Conservation (phyloP, 805 yeast species). For the Wickerhamiella hasegawae region DNA sequence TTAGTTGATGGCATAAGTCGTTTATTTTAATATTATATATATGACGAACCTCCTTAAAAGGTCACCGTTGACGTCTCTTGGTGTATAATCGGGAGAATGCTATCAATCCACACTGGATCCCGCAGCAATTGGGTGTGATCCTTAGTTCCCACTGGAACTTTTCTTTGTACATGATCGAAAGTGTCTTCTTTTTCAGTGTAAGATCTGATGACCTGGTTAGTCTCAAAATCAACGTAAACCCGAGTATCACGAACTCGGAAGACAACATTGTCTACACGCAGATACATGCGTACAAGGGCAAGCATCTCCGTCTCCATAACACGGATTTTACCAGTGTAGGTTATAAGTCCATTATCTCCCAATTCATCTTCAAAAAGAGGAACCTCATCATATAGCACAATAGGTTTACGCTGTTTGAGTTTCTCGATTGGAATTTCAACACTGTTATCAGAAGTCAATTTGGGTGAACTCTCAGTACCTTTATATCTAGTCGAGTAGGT, state of each 20-base stretch:
- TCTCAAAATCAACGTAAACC: slow-evolving; percentile 59
- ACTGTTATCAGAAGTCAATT: slow-evolving; percentile 13
- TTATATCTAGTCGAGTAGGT: slow-evolving; percentile 71
- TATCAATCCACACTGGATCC: slow-evolving; percentile 68
- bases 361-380: slow-evolving; percentile 85
- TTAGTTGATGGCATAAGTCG: slow-evolving; percentile 2
- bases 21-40: not conserved
- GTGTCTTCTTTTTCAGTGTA: slow-evolving; percentile 51
- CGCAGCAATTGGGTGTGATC: slow-evolving; percentile 58
- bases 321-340: slow-evolving; percentile 61
- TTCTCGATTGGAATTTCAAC: slow-evolving; percentile 50
- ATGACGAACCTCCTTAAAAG: not conserved
- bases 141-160: slow-evolving; percentile 33
- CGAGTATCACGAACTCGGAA: slow-evolving; percentile 76
- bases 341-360: slow-evolving; percentile 87
- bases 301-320: slow-evolving; percentile 76
- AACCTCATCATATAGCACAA: slow-evolving; percentile 77
- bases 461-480: slow-evolving; percentile 31
- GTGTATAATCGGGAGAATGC: slow-evolving; percentile 5
- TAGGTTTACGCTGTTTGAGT: slow-evolving; percentile 63
- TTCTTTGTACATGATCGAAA: slow-evolving; percentile 31
- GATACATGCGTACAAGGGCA: slow-evolving; percentile 57
- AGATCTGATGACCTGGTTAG: slow-evolving; percentile 54
- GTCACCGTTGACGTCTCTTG: not conserved
- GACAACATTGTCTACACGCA: slow-evolving; percentile 81